phyloP scores from a whole-genome alignment of 371 early-diverging fungal genomes.

The Conidiobolus incongruus region DNA sequence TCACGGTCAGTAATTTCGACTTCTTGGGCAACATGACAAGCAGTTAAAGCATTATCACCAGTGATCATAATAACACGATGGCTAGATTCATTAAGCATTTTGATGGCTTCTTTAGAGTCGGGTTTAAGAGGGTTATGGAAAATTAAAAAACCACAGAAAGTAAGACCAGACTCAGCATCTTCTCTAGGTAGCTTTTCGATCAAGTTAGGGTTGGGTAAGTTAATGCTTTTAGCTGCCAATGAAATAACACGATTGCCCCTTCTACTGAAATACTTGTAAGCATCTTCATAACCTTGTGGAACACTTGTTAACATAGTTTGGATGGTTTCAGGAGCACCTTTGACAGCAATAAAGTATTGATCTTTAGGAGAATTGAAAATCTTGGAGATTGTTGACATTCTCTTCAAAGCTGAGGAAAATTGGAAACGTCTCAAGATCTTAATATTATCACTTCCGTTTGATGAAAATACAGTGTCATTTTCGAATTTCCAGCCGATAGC shows the following conservation, averaged over 20 bases:
- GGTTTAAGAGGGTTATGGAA: conserved; percentile 95
- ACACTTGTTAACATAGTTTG: conserved; percentile 52
- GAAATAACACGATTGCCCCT: conserved; percentile 96
- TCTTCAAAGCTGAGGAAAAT: conserved; percentile 90
- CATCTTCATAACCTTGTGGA: conserved; percentile 77
- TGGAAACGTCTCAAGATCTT: conserved; percentile 70
- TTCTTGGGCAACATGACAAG: conserved; percentile 91
- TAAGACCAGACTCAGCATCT: conserved; percentile 59
- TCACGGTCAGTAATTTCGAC: conserved; percentile 78
- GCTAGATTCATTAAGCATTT: conserved; percentile 77
- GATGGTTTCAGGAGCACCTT: conserved; percentile 98
- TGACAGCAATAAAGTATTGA: conserved; percentile 76
- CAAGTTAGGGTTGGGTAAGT: neutral
- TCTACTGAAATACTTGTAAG: conserved; percentile 83
- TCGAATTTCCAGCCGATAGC: conserved; percentile 64
- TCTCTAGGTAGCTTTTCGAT: conserved; percentile 41
- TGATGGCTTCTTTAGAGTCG: conserved; percentile 70
- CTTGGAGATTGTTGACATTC: conserved; percentile 76
- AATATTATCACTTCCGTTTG: conserved; percentile 9
- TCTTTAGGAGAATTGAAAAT: conserved; percentile 16
- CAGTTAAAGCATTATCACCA: conserved; percentile 98
- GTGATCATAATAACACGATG: conserved; percentile 99
- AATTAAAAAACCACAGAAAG: conserved; percentile 94
- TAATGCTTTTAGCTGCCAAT: conserved; percentile 71
- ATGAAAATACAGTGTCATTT: conserved; percentile 23